Evolutionary conservation across 2,329 filamentous ascomycete species (phyloP), one percentile per base, ranked within the genome.

Genomic region (Scedosporium dehoogii): DNA sequence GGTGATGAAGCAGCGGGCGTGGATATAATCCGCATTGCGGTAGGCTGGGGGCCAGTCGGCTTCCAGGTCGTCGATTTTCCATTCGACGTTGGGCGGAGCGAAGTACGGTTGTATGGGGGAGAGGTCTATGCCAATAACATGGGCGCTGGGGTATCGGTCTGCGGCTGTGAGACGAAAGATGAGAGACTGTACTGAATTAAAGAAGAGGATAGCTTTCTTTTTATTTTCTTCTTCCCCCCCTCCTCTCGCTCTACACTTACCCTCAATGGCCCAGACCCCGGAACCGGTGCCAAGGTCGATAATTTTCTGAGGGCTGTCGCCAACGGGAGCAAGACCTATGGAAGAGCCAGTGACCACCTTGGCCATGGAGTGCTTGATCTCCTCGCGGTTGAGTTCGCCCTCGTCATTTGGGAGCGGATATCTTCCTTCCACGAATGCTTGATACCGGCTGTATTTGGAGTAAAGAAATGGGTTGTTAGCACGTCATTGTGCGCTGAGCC

Each of bases 281-380:
- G 83, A 85, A 14, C 85, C 85, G 5, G 81, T 85, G 58, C 83
- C 82, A 10, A 86, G 73, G 66, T 86, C 83, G 7, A 86, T 74
- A 63, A 82, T 79, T 65, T 77, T 80, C 58, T 81, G 79, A 2
- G 78, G 78, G 23, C 72, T 69, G 25, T 73, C 68, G 21, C 74
- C 75, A 18, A 82, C 74, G 5, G 79, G 79, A 1, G 79, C 73
- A 0, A 78, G 63, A 62, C 74, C 76, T 10, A 79, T 69, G 27
- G 73, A 72, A 42, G 76, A 78, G 10, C 73, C 69, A 6, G 81
- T 69, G 9, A 81, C 67, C 60, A 84, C 77, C 48, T 79, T 77
- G 53, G 82, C 73, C 63, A 81, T 70, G 57, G 71, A 72, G 67
- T 83, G 81, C 65, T 79, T 76, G 55, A 82, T 67, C 33, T 76